Percentiles rank a stretch among this genome's conserved stretches.
Conservation (phyloP, 305 asterid genomes). For the Solanum aculeatissimum region DNA sequence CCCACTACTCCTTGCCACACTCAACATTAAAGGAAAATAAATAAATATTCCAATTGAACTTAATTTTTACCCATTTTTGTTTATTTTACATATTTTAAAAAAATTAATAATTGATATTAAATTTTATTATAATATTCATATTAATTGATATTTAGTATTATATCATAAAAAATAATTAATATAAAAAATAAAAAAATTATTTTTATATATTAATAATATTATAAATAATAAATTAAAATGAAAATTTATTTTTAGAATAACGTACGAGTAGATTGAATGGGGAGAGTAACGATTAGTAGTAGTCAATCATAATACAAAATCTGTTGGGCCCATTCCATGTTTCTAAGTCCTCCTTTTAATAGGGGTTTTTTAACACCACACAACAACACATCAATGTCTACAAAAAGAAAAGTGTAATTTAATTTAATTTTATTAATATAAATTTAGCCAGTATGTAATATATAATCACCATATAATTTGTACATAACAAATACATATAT, state of each 20-base stretch:
- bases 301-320: background rate
- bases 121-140: background rate
- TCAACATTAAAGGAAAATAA: background rate
- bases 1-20: background rate
- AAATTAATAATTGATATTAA: background rate
- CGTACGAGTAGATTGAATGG: too few species aligned
- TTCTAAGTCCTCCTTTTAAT: background rate
- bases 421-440: background rate
- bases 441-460: background rate
- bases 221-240: too few species aligned
- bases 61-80: background rate
- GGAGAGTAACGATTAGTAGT: background rate
- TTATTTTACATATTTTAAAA: background rate
- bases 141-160: background rate
- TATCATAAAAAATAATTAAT: background rate
- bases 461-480: background rate
- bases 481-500: too few species aligned
- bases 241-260: too few species aligned
- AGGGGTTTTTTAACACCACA: background rate
- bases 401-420: background rate
- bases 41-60: background rate
- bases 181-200: background rate
- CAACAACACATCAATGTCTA: background rate
- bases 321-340: background rate
- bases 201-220: background rate